These are phyloP conservation scores for Aspergillus luchuensis DNA, from an alignment of 2,329 filamentous ascomycete genomes.

Conservation along the genomic window DNA sequence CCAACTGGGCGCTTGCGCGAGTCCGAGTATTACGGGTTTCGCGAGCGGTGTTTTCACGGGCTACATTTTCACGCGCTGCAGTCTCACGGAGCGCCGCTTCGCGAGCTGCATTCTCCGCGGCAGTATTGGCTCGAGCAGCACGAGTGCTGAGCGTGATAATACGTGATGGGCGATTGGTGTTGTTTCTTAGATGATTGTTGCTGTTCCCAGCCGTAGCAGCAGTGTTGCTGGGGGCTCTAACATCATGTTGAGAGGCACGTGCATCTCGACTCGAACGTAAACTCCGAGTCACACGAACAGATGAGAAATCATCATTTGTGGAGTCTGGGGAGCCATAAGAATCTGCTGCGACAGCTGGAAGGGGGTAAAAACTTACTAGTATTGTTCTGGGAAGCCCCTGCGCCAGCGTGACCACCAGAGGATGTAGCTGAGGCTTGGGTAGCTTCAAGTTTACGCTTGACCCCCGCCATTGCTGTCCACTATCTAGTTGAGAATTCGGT, in stretches of 20 bases:
- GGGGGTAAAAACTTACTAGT: conserved; percentile 24
- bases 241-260: conserved; percentile 24
- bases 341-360: neutral
- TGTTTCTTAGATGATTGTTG: conserved; percentile 13
- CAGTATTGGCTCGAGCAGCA: conserved; percentile 16
- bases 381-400: conserved; percentile 24
- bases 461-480: conserved; percentile 40
- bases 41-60: conserved; percentile 18
- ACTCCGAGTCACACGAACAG: conserved; percentile 27
- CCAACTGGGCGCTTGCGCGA: conserved; percentile 17
- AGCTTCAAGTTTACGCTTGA: conserved; percentile 37
- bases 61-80: conserved; percentile 6
- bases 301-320: conserved; percentile 17
- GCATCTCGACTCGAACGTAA: conserved; percentile 27
- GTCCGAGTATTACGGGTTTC: conserved; percentile 29
- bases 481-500: conserved; percentile 14
- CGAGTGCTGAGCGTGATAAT: conserved; percentile 28
- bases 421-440: conserved; percentile 24
- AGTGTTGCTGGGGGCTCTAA: conserved; percentile 11
- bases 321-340: conserved; percentile 23
- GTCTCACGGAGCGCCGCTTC: conserved; percentile 10
- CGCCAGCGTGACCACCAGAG: conserved; percentile 19
- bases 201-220: conserved; percentile 5
- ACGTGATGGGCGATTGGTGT: conserved; percentile 23
- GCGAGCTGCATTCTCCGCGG: conserved; percentile 12